A percentile compares a stretch with the other conserved stretches of the same genome.
These are phyloP conservation scores for Cyathus striatus DNA, from an alignment of 768 basidiomycete species.

Conservation along the genomic window DNA sequence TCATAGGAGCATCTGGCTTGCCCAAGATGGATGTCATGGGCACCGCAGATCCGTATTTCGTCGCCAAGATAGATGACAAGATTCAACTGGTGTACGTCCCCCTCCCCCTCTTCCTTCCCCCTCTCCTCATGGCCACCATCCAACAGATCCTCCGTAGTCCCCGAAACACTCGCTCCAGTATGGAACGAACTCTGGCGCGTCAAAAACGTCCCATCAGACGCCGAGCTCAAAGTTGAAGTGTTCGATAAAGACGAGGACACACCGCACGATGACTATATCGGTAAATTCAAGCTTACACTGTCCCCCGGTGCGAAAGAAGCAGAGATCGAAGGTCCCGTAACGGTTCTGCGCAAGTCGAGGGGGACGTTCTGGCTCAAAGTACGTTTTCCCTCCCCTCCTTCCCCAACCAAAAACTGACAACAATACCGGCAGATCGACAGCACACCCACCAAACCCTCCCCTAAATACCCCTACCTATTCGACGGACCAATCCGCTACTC, in stretches of 20 bases:
- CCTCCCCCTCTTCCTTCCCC: no score
- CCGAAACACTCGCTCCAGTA: slow-evolving; percentile 52
- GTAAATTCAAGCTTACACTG: slow-evolving; percentile 52
- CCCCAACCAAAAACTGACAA: no score
- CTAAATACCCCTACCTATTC: slow-evolving; percentile 54
- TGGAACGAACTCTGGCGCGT: slow-evolving; percentile 77
- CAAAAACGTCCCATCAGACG: slow-evolving; percentile 67
- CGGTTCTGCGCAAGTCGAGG: slow-evolving; percentile 37
- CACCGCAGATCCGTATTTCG: slow-evolving; percentile 66
- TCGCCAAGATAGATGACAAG: slow-evolving; percentile 58
- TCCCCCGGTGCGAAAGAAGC: slow-evolving; percentile 56
- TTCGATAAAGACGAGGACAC: slow-evolving; percentile 63
- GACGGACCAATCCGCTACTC: slow-evolving; percentile 72
- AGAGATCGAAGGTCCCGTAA: slow-evolving; percentile 54
- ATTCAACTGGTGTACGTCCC: slow-evolving; percentile 59
- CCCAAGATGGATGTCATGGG: slow-evolving; percentile 69
- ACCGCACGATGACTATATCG: slow-evolving; percentile 58
- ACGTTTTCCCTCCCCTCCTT: slow-evolving; percentile 6
- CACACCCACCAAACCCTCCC: slow-evolving; percentile 30
- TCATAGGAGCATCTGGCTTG: slow-evolving; percentile 65
- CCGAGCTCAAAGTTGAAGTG: slow-evolving; percentile 53
- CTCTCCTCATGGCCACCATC: no score
- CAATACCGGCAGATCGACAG: slow-evolving; percentile 52
- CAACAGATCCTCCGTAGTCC: slow-evolving; percentile 61
- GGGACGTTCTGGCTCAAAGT: slow-evolving; percentile 75